These are phyloP conservation scores for Penicillium sp. DNA, from an alignment of 2,329 filamentous ascomycete species.

Conservation along the genomic window DNA sequence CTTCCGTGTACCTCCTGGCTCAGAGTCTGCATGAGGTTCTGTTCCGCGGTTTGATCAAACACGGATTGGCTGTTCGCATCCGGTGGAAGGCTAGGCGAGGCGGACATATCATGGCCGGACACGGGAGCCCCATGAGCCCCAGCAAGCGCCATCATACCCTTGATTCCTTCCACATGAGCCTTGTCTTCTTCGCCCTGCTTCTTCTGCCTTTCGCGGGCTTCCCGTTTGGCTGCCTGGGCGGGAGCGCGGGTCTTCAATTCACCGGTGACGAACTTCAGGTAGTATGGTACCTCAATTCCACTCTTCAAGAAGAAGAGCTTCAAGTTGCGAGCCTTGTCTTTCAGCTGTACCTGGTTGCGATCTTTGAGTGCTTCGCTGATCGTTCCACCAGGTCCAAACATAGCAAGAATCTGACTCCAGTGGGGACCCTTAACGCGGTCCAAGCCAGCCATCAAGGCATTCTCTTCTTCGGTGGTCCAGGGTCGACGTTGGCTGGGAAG, in stretches of 20 bases:
- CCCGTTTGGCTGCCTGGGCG: constrained; percentile 53
- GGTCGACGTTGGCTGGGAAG: constrained; percentile 65
- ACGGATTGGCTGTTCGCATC: constrained; percentile 33
- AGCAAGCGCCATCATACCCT: constrained; percentile 49
- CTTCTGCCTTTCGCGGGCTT: constrained; percentile 48
- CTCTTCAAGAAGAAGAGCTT: constrained; percentile 92
- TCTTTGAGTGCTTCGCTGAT: constrained; percentile 82
- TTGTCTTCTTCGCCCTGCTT: constrained; percentile 48
- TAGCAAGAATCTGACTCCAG: constrained; percentile 85
- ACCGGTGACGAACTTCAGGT: constrained; percentile 81
- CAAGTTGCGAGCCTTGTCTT: constrained; percentile 86
- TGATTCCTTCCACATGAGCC: constrained; percentile 48
- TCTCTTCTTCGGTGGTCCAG: constrained; percentile 87
- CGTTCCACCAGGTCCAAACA: constrained; percentile 77
- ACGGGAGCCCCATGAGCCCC: constrained; percentile 40
- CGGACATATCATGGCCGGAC: constrained; percentile 38
- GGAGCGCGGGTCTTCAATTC: constrained; percentile 84
- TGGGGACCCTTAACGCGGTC: constrained; percentile 87
- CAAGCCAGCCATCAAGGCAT: constrained; percentile 82
- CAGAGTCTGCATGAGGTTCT: constrained; percentile 46
- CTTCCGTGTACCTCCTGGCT: constrained; percentile 43
- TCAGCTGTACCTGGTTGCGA: constrained; percentile 84
- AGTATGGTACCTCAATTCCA: constrained; percentile 85
- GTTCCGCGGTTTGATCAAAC: constrained; percentile 43
- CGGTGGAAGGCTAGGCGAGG: constrained; percentile 36